Conservation (phyloP, 148 eudicot genomes). For the Rhododendron molle region DNA sequence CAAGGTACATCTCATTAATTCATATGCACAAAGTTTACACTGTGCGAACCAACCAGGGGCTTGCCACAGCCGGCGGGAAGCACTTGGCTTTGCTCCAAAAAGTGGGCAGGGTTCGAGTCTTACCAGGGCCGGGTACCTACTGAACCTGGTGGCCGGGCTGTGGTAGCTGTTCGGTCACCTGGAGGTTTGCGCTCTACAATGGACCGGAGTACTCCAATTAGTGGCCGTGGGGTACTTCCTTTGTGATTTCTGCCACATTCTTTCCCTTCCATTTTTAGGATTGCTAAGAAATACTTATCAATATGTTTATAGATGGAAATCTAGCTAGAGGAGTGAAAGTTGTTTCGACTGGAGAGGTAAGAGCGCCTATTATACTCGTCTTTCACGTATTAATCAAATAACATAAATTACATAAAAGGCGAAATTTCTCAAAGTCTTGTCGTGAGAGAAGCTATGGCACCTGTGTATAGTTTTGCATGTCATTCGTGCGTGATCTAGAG, state of each 20-base stretch:
- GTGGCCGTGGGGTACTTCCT: not conserved
- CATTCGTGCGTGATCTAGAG: not conserved
- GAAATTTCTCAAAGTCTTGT: not conserved
- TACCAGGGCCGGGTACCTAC: not conserved
- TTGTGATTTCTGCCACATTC: not conserved
- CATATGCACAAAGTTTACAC: not conserved
- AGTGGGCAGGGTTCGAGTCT: not conserved
- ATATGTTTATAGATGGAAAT: not conserved
- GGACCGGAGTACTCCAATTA: too few relatives aligned
- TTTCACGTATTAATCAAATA: not conserved
- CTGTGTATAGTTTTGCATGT: too few relatives aligned
- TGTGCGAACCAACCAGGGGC: not conserved
- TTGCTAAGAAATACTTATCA: not conserved
- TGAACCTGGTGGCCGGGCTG: not conserved
- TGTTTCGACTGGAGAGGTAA: not conserved
- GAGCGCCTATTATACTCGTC: not conserved
- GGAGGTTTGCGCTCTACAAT: not conserved
- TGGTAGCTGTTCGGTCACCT: not conserved
- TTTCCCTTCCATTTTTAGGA: not conserved
- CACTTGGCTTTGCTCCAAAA: too few relatives aligned
- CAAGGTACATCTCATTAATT: not conserved
- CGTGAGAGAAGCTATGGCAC: not conserved
- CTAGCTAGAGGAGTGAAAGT: not conserved
- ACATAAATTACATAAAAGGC: not conserved
- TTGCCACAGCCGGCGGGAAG: too few relatives aligned